Percentiles rank a stretch among this genome's conserved stretches.
These are phyloP conservation scores for Ophryocystis elektroscirrha DNA, from an alignment of 169 alveolate species.

Conservation along the genomic window DNA sequence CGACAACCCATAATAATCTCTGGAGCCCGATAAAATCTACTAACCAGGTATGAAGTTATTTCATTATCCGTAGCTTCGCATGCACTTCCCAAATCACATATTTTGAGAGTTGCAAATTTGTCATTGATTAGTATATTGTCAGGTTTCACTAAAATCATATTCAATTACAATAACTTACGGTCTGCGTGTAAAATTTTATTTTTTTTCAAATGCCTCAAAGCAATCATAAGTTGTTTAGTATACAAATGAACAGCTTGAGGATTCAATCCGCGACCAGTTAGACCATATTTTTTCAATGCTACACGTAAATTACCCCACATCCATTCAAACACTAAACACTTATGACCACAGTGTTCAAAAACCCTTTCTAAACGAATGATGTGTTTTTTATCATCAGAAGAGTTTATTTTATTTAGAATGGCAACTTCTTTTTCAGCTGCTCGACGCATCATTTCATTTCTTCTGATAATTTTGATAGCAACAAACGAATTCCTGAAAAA, in stretches of 20 bases:
- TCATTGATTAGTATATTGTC: too few species aligned
- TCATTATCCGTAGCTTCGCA: conserved; percentile 45
- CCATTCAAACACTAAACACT: conserved; percentile 67
- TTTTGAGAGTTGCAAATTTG: conserved; percentile 48
- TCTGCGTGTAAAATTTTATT: conserved; percentile 55
- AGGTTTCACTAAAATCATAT: too few species aligned
- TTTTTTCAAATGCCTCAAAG: conserved; percentile 42
- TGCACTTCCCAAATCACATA: conserved; percentile 83
- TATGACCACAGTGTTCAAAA: conserved; percentile 51
- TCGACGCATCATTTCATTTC: conserved; percentile 61
- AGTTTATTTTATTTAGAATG: conserved; percentile 42
- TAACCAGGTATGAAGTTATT: conserved; percentile 62
- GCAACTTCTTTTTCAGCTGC: conserved; percentile 65
- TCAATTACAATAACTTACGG: conserved; percentile 54
- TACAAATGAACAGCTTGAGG: conserved; percentile 44
- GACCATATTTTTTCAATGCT: conserved; percentile 39
- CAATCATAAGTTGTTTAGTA: conserved; percentile 48
- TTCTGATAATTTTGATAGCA: conserved; percentile 29
- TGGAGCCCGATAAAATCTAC: conserved; percentile 92
- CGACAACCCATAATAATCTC: conserved; percentile 76
- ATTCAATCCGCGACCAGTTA: conserved; percentile 40
- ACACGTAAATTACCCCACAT: conserved; percentile 56
- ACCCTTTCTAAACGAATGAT: conserved; percentile 44
- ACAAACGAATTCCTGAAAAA: background rate
- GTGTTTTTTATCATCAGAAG: conserved; percentile 40